phyloP scores from a whole-genome alignment of 2,329 filamentous ascomycete genomes.

The Penicillium sp. region DNA sequence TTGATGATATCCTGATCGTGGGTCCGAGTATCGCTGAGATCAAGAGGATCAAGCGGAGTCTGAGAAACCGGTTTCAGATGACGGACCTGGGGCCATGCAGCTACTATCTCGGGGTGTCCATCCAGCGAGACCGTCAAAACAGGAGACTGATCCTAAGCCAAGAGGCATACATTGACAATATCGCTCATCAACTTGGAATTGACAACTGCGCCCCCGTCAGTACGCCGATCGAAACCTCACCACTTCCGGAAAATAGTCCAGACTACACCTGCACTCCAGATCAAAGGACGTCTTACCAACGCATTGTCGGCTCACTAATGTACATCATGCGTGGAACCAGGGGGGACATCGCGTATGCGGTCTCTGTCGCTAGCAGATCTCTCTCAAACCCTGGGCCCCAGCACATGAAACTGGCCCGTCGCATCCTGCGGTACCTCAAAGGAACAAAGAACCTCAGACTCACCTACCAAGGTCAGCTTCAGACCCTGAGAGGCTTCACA shows the following conservation, averaged over 20 bases:
- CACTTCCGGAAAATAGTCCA: not conserved
- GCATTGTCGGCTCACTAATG: slow-evolving; percentile 6
- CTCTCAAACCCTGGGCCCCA: slow-evolving; percentile 3
- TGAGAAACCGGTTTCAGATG: too few relatives aligned
- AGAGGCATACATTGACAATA: too few relatives aligned
- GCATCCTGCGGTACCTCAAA: slow-evolving; percentile 7
- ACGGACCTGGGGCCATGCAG: too few relatives aligned
- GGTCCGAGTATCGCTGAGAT: too few relatives aligned
- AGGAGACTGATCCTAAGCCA: too few relatives aligned
- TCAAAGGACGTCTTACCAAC: slow-evolving; percentile 1
- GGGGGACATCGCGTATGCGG: slow-evolving; percentile 3
- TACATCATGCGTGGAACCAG: slow-evolving; percentile 9
- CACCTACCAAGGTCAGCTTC: slow-evolving; percentile 1
- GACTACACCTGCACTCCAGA: not conserved
- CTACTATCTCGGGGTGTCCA: too few relatives aligned
- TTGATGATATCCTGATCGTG: too few relatives aligned
- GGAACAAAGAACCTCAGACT: slow-evolving; percentile 3
- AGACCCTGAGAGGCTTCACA: slow-evolving; percentile 1
- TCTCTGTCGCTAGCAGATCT: slow-evolving; percentile 2
- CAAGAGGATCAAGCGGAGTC: too few relatives aligned
- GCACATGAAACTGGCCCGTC: slow-evolving; percentile 5
- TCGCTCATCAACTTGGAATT: too few relatives aligned
- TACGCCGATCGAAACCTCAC: slow-evolving; percentile 1
- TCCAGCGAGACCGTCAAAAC: too few relatives aligned
- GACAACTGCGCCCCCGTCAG: not conserved